Conservation (phyloP, 176 grass and related monocot species). For the Eleusine coracana region DNA sequence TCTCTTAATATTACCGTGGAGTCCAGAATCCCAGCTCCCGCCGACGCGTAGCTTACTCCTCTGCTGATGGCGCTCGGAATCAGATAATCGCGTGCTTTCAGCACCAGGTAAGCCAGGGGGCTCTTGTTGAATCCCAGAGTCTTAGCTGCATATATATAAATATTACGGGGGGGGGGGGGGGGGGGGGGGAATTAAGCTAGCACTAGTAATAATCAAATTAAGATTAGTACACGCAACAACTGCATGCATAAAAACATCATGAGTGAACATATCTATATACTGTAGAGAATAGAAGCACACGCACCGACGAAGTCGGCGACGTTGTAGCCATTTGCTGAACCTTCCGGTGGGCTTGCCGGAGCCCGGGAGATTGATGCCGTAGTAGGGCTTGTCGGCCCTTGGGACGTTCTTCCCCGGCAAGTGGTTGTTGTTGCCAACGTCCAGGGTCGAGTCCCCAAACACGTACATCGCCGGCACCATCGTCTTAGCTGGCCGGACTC, state of each 20-base stretch:
- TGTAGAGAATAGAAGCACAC: no score
- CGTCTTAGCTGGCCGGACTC: not conserved
- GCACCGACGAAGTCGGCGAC: conserved; percentile 50
- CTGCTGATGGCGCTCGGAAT: conserved; percentile 20
- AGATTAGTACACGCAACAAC: no score
- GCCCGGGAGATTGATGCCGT: conserved; percentile 52
- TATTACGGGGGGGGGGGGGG: no score
- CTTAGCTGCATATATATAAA: conserved; percentile 28
- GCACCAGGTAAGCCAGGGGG: conserved; percentile 39
- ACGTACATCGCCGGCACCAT: conserved; percentile 44
- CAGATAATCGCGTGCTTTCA: not conserved
- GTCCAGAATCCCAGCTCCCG: conserved; percentile 53
- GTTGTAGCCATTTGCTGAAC: conserved; percentile 75
- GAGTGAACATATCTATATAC: no score
- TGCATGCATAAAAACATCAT: no score
- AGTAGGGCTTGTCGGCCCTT: conserved; percentile 44
- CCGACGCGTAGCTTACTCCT: conserved; percentile 62
- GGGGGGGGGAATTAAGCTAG: no score
- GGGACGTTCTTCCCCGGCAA: conserved; percentile 19
- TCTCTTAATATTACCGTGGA: conserved; percentile 31
- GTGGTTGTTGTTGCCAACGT: conserved; percentile 59
- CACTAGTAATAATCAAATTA: no score
- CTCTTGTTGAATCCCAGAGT: conserved; percentile 46
- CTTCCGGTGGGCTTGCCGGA: conserved; percentile 47
- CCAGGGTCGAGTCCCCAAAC: conserved; percentile 51